Evolutionary conservation across 169 alveolate species (phyloP).

Genomic region (Eimeria tenella): DNA sequence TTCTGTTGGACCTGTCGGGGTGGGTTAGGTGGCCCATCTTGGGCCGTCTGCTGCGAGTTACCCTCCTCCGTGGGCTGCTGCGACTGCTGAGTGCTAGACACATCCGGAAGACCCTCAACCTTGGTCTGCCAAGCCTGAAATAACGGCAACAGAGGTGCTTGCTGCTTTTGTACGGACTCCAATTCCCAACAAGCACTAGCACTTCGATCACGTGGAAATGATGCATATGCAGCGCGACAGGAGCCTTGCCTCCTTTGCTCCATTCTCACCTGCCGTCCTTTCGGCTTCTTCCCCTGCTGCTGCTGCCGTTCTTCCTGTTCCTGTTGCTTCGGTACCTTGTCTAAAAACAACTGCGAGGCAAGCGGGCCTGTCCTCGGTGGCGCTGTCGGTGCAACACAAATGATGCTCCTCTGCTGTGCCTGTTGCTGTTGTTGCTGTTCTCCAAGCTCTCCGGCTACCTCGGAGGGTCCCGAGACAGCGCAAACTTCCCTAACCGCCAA

Average conservation of each 20-base stretch:
- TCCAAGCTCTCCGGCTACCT: background rate
- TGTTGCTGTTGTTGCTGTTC: constrained; percentile 27
- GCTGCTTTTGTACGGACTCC: background rate
- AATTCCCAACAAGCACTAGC: background rate
- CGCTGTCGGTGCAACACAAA: background rate
- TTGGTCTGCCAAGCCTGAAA: constrained; percentile 50
- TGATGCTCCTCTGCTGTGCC: background rate
- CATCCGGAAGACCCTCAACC: background rate
- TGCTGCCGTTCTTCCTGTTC: constrained; percentile 1
- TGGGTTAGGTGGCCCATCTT: background rate
- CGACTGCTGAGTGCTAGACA: background rate
- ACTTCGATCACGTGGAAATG: background rate
- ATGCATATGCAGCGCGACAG: background rate
- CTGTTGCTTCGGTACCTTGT: background rate
- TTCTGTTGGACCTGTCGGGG: background rate
- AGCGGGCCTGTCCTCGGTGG: constrained; percentile 3
- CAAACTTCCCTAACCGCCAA: background rate
- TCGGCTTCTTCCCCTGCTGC: constrained; percentile 27
- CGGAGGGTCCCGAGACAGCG: constrained; percentile 7
- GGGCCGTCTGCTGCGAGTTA: background rate
- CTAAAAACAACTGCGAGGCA: constrained; percentile 12
- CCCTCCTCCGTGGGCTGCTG: background rate
- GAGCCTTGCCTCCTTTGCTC: background rate
- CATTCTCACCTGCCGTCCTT: constrained; percentile 30
- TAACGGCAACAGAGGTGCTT: background rate